These are phyloP conservation scores for Paramecium sonneborni DNA, from an alignment of 73 alveolate genomes.

Conservation along the genomic window DNA sequence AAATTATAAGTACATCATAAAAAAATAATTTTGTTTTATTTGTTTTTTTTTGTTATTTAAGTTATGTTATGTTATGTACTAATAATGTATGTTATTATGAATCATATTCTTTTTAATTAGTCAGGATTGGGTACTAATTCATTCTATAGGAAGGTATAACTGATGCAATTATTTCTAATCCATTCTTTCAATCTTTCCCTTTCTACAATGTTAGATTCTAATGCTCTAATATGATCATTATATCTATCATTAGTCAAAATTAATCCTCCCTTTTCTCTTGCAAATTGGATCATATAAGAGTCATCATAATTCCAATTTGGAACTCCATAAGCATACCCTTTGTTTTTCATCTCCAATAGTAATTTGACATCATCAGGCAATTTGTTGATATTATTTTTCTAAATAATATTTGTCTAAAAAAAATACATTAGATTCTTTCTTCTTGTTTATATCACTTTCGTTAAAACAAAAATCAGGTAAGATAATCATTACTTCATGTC, in stretches of 20 bases:
- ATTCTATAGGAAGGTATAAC: constrained; percentile 87
- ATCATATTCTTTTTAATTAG: constrained; percentile 61
- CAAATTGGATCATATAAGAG: constrained; percentile 92
- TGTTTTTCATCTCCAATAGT: constrained; percentile 74
- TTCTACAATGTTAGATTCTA: constrained; percentile 73
- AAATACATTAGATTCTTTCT: constrained; percentile 69
- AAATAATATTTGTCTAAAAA: neutral
- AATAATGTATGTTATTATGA: neutral
- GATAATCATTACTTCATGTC: constrained; percentile 85
- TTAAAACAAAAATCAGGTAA: constrained; percentile 92
- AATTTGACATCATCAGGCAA: constrained; percentile 87
- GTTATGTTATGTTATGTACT: neutral
- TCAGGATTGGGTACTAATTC: constrained; percentile 96
- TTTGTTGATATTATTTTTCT: neutral
- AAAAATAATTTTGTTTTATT: neutral
- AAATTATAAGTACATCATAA: constrained; percentile 8
- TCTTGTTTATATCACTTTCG: constrained; percentile 76
- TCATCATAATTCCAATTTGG: constrained; percentile 96
- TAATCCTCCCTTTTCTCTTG: constrained; percentile 86
- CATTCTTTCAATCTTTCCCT: constrained; percentile 85
- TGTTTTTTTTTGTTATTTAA: neutral
- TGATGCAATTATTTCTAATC: constrained; percentile 86
- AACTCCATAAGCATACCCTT: constrained; percentile 82
- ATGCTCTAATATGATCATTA: constrained; percentile 86
- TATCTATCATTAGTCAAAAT: constrained; percentile 93